Base-by-base conservation (phyloP, 805 yeast genomes). In the Sugiyamaella smithiae region DNA sequence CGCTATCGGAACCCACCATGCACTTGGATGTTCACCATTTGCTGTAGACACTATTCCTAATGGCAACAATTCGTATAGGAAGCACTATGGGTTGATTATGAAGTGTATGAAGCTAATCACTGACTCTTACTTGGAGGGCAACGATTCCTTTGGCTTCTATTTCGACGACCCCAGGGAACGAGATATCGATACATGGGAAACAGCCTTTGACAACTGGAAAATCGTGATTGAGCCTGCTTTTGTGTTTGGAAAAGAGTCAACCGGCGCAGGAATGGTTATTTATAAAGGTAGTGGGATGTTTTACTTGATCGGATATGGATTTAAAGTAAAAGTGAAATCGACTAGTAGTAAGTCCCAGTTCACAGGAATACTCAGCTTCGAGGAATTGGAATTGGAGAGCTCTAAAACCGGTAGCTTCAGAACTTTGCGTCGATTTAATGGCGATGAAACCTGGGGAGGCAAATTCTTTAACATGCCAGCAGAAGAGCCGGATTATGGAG, bases 401-500 rank as follows among this genome's bases (percentile, higher is more conserved):
- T n/a, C n/a, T n/a, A 43, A 22, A n/a, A 22, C 17, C 20, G 55
- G 54, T n/a, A 29, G 44, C n/a, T 43, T 46, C 17, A 32, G 20
- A 16, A 47, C 50, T 7, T 24, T 50, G 16, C 50, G 57, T 11
- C 24, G 24, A 22, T 40, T 54, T 19, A 54, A 54, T 28, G 57
- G 57, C 2, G 57, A 54, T 35, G 57, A 54, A 38, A 49, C 57
- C n/a, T 46, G 40, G 36, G 24, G 46, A 16, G 53, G 53, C 11
- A 19, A 17, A 9, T 40, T 28, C 23, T 16, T 47, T 29, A 40
- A 16, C 28, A 49, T 49, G 53, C 53, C 53, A 9, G 35, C 22
- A 20, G 50, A 45, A 6, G 40, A 49, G 7, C 49, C 49, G 8
- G 53, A 49, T 36, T 49, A 49, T 36, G 50, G 46, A 12, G 50